Percentiles rank a stretch among this genome's conserved stretches.
These are phyloP conservation scores for Cynanchum wilfordii DNA, from an alignment of 257 asterid species.

Conservation along the genomic window DNA sequence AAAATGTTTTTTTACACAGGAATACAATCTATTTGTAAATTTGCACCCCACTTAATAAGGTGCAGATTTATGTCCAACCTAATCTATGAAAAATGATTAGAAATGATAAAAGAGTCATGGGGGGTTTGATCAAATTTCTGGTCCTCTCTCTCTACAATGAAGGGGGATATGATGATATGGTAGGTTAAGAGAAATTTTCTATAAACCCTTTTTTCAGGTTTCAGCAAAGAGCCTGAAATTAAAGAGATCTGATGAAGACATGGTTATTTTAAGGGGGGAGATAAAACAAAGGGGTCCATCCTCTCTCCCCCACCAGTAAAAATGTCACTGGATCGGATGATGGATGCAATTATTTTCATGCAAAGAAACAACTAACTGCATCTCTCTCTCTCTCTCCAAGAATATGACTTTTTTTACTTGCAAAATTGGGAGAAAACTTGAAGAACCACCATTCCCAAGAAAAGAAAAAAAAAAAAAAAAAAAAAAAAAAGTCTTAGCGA, in stretches of 20 bases:
- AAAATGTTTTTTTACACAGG: slow-evolving; percentile 3
- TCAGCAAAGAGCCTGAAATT: slow-evolving; percentile 7
- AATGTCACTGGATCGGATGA: slow-evolving; percentile 7
- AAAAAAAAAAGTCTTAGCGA: slow-evolving; percentile 37
- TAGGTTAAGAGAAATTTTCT: background rate
- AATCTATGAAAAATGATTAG: slow-evolving; percentile 10
- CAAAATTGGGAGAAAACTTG: slow-evolving; percentile 18
- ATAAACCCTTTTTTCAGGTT: slow-evolving; percentile 10
- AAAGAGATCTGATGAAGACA: background rate
- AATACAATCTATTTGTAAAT: background rate
- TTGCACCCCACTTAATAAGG: slow-evolving; percentile 1
- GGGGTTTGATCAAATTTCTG: slow-evolving; percentile 2
- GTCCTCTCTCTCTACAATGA: slow-evolving; percentile 13
- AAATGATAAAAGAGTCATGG: slow-evolving; percentile 11
- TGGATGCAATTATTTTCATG: slow-evolving; percentile 3
- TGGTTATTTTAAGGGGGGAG: background rate
- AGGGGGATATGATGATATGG: background rate
- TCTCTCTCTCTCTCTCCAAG: background rate
- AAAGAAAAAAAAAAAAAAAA: too few relatives aligned
- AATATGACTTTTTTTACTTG: background rate
- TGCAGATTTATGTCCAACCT: slow-evolving; percentile 13
- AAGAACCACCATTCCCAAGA: slow-evolving; percentile 2
- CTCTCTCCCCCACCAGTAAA: slow-evolving; percentile 11
- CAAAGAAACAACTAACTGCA: background rate
- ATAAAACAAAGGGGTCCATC: background rate